Evolutionary conservation across 2,329 filamentous ascomycete genomes (phyloP), one percentile per base, ranked within the genome.

Genomic region (Trichocomaceae sp.): DNA sequence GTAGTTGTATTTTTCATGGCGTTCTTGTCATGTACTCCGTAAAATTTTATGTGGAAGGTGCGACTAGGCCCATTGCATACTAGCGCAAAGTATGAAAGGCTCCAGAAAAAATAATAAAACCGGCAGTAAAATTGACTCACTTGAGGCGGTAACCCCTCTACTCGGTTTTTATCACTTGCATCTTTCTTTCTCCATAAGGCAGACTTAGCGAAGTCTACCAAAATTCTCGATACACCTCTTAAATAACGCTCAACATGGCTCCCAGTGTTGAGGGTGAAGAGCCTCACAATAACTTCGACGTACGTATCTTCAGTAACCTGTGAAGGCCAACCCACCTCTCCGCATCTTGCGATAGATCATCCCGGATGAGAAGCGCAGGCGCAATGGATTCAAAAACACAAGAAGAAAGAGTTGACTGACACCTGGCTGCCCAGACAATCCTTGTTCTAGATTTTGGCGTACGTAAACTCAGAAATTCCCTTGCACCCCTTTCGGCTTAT

Each of bases 241-340:
- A 51, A 52, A 50, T 44, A 15, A 47, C 41, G 20, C 46, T 45
- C 52, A 59, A 17, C 57, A 62, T 62, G 61, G 52, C 50, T 54
- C 19, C 55, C 46, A 61, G 48, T 41, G 3, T 57, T 20, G 54
- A 58, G 47, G 47, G 33, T 10, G 60, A 62, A 47, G 35, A 52
- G 48, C 58, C 61, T 55, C 61, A 62, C 47, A 60, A 61, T 50
- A 62, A 53, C 47, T 62, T 61, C 42, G 61, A 62, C 29, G 61
- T 62, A 61, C 22, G 61, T 62, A 55, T 33, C 3, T 26, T 20
- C 49, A 37, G 3, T 15, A 37, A 15, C 33, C 33, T 37, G 9
- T 9, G 33, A 13, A 37, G 33, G 9, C 9, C 2, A 13, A 15
- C 33, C 15, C 8, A 2, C 19, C 23, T 26, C 23, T 26, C 23